Conservation (phyloP, 2,329 filamentous ascomycete genomes). For the Fusarium sacchari region DNA sequence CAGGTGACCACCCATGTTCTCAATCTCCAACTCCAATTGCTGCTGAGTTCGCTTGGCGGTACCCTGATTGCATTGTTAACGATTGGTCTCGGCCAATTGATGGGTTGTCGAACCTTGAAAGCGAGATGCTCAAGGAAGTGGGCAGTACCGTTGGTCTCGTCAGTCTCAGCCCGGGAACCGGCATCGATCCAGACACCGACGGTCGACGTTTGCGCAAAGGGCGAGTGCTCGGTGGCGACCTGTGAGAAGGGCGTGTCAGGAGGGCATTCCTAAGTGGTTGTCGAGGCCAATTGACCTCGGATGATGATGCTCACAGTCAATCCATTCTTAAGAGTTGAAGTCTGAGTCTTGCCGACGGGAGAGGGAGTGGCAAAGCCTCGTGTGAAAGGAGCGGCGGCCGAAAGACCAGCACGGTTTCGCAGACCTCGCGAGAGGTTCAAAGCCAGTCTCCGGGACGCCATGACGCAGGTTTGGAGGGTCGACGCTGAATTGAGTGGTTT, state of each 20-base stretch:
- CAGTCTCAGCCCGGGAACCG: slow-evolving; percentile 96
- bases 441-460: slow-evolving; percentile 98
- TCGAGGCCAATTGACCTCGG: slow-evolving; percentile 52
- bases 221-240: slow-evolving; percentile 98
- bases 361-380: slow-evolving; percentile 93
- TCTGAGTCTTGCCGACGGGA: slow-evolving; percentile 84
- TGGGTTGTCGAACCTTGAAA: slow-evolving; percentile 81
- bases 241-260: slow-evolving; percentile 54
- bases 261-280: slow-evolving; percentile 18
- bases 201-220: slow-evolving; percentile 97
- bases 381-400: slow-evolving; percentile 79
- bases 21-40: slow-evolving; percentile 98
- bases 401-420: slow-evolving; percentile 86
- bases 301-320: slow-evolving; percentile 76
- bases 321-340: slow-evolving; percentile 96
- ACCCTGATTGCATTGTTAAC: slow-evolving; percentile 66
- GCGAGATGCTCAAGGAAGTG: slow-evolving; percentile 99
- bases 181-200: slow-evolving; percentile 99
- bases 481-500: slow-evolving; percentile 65
- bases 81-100: slow-evolving; percentile 34
- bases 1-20: slow-evolving; percentile 99
- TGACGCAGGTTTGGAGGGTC: slow-evolving; percentile 66
- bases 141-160: slow-evolving; percentile 98
- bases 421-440: slow-evolving; percentile 91
- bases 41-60: slow-evolving; percentile 94